Evolutionary conservation across 176 grass and related monocot species (phyloP).

Genomic region (Cenchrus fungigraminus): DNA sequence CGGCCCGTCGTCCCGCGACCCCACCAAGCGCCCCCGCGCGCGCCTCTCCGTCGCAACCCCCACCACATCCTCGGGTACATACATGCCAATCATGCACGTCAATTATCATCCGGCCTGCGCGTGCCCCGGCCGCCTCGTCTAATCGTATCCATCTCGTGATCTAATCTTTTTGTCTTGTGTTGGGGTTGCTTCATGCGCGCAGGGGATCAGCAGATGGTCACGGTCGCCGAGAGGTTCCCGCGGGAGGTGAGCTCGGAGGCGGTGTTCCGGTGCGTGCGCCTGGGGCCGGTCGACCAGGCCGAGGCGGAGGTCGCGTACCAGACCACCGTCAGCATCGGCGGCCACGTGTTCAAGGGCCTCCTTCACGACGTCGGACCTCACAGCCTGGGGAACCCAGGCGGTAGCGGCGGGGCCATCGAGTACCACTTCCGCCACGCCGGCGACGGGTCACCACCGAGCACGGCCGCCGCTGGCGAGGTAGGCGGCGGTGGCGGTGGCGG

Average conservation of each 20-base stretch:
- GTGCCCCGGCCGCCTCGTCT: neutral
- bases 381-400: neutral
- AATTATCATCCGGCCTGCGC: neutral
- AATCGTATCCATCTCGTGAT: slow-evolving; percentile 1
- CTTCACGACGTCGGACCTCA: slow-evolving; percentile 82
- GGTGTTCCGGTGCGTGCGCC: slow-evolving; percentile 81
- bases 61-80: slow-evolving; percentile 68
- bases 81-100: slow-evolving; percentile 4
- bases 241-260: slow-evolving; percentile 87
- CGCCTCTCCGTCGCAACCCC: slow-evolving; percentile 34
- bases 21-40: slow-evolving; percentile 47
- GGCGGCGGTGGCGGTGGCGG: slow-evolving; percentile 35
- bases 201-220: slow-evolving; percentile 64
- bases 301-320: slow-evolving; percentile 90
- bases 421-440: slow-evolving; percentile 59
- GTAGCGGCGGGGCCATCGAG: slow-evolving; percentile 21
- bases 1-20: slow-evolving; percentile 49
- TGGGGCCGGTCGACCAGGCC: slow-evolving; percentile 68
- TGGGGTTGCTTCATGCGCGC: no score
- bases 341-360: slow-evolving; percentile 94
- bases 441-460: slow-evolving; percentile 52
- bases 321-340: slow-evolving; percentile 80
- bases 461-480: slow-evolving; percentile 34
- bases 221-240: slow-evolving; percentile 64
- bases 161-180: neutral